phyloP scores from a whole-genome alignment of 352 stramenopile genomes.

The Blastocystis sp. region DNA sequence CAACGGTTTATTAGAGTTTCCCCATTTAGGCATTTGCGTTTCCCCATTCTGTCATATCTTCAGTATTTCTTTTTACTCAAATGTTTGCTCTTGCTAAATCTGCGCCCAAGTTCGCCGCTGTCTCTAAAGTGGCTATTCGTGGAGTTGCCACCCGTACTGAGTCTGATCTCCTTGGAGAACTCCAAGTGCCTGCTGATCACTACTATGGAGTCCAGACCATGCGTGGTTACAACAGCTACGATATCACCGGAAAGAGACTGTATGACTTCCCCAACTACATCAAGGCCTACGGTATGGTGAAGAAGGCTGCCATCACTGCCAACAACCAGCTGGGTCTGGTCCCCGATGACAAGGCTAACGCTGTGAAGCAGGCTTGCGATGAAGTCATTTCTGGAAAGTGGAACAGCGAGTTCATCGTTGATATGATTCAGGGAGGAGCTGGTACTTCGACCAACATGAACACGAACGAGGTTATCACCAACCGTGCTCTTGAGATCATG shows the following conservation, averaged over 20 bases:
- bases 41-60: not conserved
- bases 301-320: slow-evolving; percentile 47
- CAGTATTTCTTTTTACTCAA: not conserved
- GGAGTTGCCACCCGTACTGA: slow-evolving; percentile 57
- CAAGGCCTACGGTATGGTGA: slow-evolving; percentile 55
- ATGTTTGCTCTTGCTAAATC: slow-evolving; percentile 43
- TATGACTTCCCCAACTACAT: slow-evolving; percentile 58
- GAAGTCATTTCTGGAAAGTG: slow-evolving; percentile 68
- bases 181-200: slow-evolving; percentile 51
- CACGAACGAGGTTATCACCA: too few species aligned
- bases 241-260: slow-evolving; percentile 48
- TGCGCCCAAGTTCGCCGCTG: slow-evolving; percentile 30
- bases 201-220: slow-evolving; percentile 60
- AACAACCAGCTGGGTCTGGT: slow-evolving; percentile 46
- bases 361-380: slow-evolving; percentile 43
- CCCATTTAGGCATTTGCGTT: not conserved
- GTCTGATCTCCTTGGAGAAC: slow-evolving; percentile 40
- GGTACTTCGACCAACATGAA: too few species aligned
- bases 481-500: slow-evolving; percentile 62
- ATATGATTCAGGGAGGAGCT: too few species aligned
- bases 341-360: slow-evolving; percentile 25
- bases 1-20: slow-evolving; percentile 9
- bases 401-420: slow-evolving; percentile 73
- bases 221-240: slow-evolving; percentile 44
- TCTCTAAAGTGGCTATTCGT: slow-evolving; percentile 19